Percentiles rank a stretch among this genome's conserved stretches.
Evolutionary conservation across 2,329 filamentous ascomycete genomes (phyloP).

Genomic region (Chaetomiaceae sp.): DNA sequence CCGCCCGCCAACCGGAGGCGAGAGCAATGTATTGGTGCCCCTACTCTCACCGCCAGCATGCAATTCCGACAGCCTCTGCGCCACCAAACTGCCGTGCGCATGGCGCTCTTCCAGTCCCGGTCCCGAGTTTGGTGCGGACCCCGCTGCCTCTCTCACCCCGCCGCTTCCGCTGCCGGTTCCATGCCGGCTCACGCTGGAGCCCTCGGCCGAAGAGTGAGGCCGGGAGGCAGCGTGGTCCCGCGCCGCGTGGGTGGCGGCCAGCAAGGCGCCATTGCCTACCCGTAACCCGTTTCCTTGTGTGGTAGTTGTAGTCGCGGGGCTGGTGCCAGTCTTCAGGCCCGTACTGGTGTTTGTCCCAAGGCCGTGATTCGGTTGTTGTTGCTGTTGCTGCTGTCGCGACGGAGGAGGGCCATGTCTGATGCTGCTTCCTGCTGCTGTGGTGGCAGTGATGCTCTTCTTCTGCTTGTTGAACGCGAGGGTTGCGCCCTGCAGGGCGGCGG

Average conservation of each 20-base stretch:
- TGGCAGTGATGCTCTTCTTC: slow-evolving; percentile 7
- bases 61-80: slow-evolving; percentile 28
- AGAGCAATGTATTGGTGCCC: slow-evolving; percentile 15
- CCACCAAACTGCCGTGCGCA: slow-evolving; percentile 20
- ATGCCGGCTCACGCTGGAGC: slow-evolving; percentile 11
- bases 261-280: slow-evolving; percentile 14
- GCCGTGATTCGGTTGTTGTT: neutral
- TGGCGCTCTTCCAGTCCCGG: slow-evolving; percentile 1
- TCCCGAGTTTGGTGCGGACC: neutral
- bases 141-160: slow-evolving; percentile 15
- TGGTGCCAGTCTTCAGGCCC: neutral
- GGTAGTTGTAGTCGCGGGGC: too few relatives aligned
- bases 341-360: too few relatives aligned
- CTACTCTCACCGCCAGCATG: slow-evolving; percentile 1
- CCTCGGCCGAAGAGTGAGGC: too few relatives aligned
- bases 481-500: slow-evolving; percentile 49
- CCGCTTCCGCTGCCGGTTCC: slow-evolving; percentile 20
- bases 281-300: neutral
- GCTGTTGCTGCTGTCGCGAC: neutral
- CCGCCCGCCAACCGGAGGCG: slow-evolving; percentile 15
- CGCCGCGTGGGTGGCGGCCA: slow-evolving; percentile 34
- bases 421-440: neutral
- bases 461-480: slow-evolving; percentile 46
- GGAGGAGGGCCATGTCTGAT: neutral
- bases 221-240: neutral